A percentile compares a stretch with the other conserved stretches of the same genome.
These are phyloP conservation scores for Trypanosoma grayi DNA, from an alignment of 208 protist species.

Conservation along the genomic window DNA sequence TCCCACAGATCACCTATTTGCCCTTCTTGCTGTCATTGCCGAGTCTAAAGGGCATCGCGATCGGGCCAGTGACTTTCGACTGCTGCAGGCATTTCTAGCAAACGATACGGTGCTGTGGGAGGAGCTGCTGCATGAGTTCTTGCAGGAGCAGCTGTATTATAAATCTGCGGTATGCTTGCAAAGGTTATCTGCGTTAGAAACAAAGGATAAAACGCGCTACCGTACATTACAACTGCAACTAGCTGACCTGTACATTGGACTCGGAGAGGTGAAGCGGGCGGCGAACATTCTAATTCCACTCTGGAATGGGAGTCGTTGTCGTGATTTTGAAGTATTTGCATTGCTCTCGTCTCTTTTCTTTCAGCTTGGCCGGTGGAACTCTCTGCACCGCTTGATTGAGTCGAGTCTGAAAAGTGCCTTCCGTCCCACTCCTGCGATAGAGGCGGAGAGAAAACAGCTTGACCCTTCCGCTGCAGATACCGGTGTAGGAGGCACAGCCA, in stretches of 20 bases:
- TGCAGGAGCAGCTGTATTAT: conserved; percentile 79
- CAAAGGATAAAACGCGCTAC: conserved; percentile 44
- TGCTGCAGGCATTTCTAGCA: conserved; percentile 85
- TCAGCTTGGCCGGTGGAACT: conserved; percentile 81
- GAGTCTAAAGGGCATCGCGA: conserved; percentile 80
- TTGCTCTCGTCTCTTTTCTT: conserved; percentile 86
- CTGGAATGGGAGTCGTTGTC: conserved; percentile 74
- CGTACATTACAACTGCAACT: conserved; percentile 82
- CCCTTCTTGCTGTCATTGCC: conserved; percentile 73
- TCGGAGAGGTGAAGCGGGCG: conserved; percentile 77
- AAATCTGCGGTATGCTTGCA: conserved; percentile 86
- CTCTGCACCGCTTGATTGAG: conserved; percentile 76
- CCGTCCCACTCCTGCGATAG: conserved; percentile 8
- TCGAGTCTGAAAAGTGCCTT: conserved; percentile 81
- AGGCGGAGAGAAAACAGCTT: not conserved
- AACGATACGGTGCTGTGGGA: conserved; percentile 78
- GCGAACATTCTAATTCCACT: conserved; percentile 61
- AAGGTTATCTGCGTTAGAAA: conserved; percentile 71
- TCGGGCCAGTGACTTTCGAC: conserved; percentile 82
- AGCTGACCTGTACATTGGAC: conserved; percentile 79
- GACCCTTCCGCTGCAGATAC: not conserved
- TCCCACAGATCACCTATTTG: conserved; percentile 79
- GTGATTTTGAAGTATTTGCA: conserved; percentile 89
- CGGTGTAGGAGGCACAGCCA: not conserved
- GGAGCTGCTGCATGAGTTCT: conserved; percentile 83